Base-by-base conservation (phyloP, 768 basidiomycete species). In the Phlegmacium glaucopus region DNA sequence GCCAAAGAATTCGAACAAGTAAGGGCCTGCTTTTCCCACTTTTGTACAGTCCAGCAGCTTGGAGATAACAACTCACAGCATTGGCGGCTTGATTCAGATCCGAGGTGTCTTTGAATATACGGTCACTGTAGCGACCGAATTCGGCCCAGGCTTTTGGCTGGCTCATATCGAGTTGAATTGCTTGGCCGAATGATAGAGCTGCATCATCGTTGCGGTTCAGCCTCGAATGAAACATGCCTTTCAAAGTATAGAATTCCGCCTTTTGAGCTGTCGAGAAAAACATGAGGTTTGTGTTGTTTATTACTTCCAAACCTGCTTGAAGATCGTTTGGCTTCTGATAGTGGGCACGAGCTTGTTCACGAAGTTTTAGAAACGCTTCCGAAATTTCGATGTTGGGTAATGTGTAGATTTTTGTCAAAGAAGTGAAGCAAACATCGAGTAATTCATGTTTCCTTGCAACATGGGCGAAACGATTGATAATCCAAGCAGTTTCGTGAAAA, bases 351-450 rank as follows among this genome's bases (percentile, higher is more conserved):
- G 96, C 96, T 67, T 99, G 96, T 65, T 99, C 96, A 40, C 96
- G 85, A 26, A 99, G 81, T 67, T 99, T 99, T 48, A 99, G 75
- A 76, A 99, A 99, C 1, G 96, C 96, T 64, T 99, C 96, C 3
- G 96, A 95, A 51, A 99, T 99, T 70, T 99, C 96, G 67, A 99
- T 99, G 63, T 99, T 99, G 16, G 96, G 96, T 15, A 99, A 75
- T 0, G 93, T 94, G 67, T 99, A 99, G 54, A 99, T 99, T 70
- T 94, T 97, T 65, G 88, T 94, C 59, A 99, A 76, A 1, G 90
- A 89, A 5, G 79, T 90, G 69, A 91, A 92, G 72, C 96, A 98
- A 34, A 96, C 96, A 40, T 99, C 96, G 38, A 94, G 77, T 6
- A 99, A 78, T 51, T 94, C 90, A 61, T 99, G 96, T 68, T 98